Evolutionary conservation across 129 eudicot genomes (phyloP).

Genomic region (Oenanthe sinensis): DNA sequence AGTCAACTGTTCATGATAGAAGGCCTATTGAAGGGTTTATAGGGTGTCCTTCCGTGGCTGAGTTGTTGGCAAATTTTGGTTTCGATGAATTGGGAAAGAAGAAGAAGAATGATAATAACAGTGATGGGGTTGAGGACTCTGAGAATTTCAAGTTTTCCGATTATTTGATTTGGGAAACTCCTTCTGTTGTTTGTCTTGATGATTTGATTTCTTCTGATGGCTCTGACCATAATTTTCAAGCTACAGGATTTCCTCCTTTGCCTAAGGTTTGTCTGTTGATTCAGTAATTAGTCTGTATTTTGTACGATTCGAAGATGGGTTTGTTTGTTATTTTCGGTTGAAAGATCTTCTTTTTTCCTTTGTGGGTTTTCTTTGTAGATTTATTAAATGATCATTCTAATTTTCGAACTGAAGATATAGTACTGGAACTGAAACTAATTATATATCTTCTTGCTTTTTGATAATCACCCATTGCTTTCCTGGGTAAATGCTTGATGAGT

Average conservation of each 20-base stretch:
- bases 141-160: slow-evolving; percentile 39
- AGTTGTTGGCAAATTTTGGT: slow-evolving; percentile 50
- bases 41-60: slow-evolving; percentile 62
- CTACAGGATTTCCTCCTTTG: slow-evolving; percentile 75
- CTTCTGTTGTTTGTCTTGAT: slow-evolving; percentile 57
- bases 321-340: not conserved
- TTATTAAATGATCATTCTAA: too few relatives aligned
- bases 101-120: not conserved
- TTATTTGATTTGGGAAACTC: slow-evolving; percentile 75
- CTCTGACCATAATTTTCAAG: slow-evolving; percentile 45
- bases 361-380: not conserved
- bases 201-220: slow-evolving; percentile 61
- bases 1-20: slow-evolving; percentile 39
- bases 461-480: too few relatives aligned
- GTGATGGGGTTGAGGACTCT: slow-evolving; percentile 23
- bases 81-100: slow-evolving; percentile 64
- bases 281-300: not conserved
- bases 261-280: slow-evolving; percentile 48
- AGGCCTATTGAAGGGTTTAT: slow-evolving; percentile 65
- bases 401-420: not conserved
- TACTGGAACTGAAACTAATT: not conserved
- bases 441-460: not conserved
- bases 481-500: not conserved
- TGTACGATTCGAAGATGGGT: not conserved
- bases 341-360: not conserved